Evolutionary conservation across 768 basidiomycete species (phyloP).

Genomic region (Calocera cornea): DNA sequence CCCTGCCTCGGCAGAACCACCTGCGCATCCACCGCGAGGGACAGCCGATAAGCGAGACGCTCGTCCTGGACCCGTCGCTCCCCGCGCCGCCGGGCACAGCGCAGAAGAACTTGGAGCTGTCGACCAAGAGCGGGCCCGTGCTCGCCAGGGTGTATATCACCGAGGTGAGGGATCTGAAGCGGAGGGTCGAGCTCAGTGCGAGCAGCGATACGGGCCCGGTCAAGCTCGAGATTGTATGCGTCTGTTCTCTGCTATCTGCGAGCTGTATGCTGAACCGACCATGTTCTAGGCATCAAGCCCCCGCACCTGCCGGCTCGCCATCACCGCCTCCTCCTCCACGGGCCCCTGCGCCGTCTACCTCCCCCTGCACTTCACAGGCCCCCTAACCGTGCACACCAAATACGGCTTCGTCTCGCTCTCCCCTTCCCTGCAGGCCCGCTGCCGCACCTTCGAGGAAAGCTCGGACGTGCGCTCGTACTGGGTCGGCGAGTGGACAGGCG

Average conservation of each 20-base stretch:
- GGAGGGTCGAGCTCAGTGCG: not conserved
- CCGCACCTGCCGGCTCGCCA: not conserved
- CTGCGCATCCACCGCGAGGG: not conserved
- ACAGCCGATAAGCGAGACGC: not conserved
- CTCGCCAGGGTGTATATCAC: not conserved
- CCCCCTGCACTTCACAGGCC: not conserved
- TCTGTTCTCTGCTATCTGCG: too few relatives aligned
- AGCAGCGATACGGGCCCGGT: not conserved
- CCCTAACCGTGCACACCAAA: not conserved
- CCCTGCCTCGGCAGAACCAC: not conserved
- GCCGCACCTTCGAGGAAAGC: not conserved
- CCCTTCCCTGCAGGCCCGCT: not conserved
- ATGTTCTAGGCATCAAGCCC: not conserved
- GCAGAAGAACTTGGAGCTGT: constrained; percentile 3
- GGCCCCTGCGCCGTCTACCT: not conserved
- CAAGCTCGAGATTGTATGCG: not conserved
- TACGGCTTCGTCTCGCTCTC: not conserved
- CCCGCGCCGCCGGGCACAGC: not conserved
- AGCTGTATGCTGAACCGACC: too few relatives aligned
- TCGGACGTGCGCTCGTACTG: not conserved
- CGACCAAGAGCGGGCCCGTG: not conserved
- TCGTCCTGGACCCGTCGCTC: not conserved
- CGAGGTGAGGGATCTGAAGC: not conserved
- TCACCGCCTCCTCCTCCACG: not conserved
- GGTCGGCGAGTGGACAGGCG: not conserved